Evolutionary conservation across 768 basidiomycete genomes (phyloP), one percentile per base, ranked within the genome.

Genomic region (Pleurotus salmoneostramineus): DNA sequence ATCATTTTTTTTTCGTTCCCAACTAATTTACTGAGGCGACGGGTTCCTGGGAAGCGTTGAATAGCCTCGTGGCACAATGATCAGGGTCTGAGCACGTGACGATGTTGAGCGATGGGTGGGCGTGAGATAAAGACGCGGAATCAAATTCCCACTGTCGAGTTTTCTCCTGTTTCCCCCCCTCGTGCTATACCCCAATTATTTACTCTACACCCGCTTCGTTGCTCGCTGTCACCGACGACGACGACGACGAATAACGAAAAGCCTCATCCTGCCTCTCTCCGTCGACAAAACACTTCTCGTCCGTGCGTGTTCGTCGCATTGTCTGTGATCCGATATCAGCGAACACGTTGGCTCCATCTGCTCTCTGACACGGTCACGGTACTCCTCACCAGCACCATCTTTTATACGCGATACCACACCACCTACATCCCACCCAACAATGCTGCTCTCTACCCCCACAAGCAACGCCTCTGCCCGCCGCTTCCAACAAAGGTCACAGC

Each of bases 391-490:
- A 37, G 55, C 54, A 50, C 61, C 52, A 56, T 43, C 61, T 50
- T 27, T 46, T 40, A 67, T 65, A 63, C 46, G 49, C 55, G 27
- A 60, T 67, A 59, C 54, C 56, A 58, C 56, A 42, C 42, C 50
- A 35, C 63, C 60, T 59, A 55, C 63, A 58, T 61, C 68, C 63
- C 52, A 64, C 65, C 63, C 64, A 60, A 67, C 66, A 57, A 80
- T 80, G 78, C 76, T 78, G 60, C 70, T 73, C 59, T 75, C 78
- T 54, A 77, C 76, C 43, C 77, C 76, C 31, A 72, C 74, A 59
- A 76, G 72, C 60, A 71, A 71, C 58, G 65, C 74, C 51, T 68
- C 68, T 59, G 66, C 64, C 48, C 66, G 64, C 56, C 63, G 60
- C 42, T 37, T 12, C 51, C 72, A 72, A 45, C 66, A 64, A 7